phyloP scores from a whole-genome alignment of 2,329 filamentous ascomycete species.

The Pseudogymnoascus sp. region DNA sequence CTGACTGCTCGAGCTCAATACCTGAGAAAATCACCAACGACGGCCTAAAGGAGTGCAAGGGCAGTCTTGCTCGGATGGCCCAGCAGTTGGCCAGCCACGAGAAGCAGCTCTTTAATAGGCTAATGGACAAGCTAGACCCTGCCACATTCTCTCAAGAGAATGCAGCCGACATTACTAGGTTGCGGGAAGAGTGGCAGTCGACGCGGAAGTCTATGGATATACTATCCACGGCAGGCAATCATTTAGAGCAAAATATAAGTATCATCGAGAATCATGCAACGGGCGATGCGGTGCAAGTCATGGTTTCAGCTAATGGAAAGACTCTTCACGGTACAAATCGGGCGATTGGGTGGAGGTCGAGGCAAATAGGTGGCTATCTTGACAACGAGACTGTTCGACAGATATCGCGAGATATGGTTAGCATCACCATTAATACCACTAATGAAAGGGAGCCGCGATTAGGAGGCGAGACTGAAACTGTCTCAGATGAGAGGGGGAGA shows the following conservation, averaged over 20 bases:
- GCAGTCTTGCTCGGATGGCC: conserved; percentile 23
- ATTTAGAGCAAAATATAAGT: conserved; percentile 26
- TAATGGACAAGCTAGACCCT: conserved; percentile 27
- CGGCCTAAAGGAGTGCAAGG: conserved; percentile 30
- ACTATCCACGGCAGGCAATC: conserved; percentile 25
- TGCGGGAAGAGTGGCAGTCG: conserved; percentile 31
- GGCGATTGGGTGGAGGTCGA: conserved; percentile 26
- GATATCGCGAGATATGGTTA: conserved; percentile 26
- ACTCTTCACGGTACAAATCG: conserved; percentile 28
- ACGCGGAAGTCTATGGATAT: conserved; percentile 27
- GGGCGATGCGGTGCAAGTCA: conserved; percentile 30
- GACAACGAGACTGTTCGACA: conserved; percentile 25
- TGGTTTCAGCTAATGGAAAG: conserved; percentile 30
- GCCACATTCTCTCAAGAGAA: conserved; percentile 24
- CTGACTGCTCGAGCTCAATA: conserved; percentile 5
- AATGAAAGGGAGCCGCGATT: conserved; percentile 13
- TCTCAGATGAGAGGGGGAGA: conserved; percentile 10
- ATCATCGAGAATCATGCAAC: conserved; percentile 29
- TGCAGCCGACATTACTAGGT: conserved; percentile 25
- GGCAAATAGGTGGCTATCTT: conserved; percentile 29
- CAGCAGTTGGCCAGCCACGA: conserved; percentile 27
- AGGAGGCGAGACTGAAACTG: conserved; percentile 11
- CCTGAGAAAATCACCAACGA: conserved; percentile 26
- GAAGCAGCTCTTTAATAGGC: conserved; percentile 24
- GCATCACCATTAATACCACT: conserved; percentile 16